Evolutionary conservation across 768 basidiomycete species (phyloP).

Genomic region (Hypholoma fasciculare): DNA sequence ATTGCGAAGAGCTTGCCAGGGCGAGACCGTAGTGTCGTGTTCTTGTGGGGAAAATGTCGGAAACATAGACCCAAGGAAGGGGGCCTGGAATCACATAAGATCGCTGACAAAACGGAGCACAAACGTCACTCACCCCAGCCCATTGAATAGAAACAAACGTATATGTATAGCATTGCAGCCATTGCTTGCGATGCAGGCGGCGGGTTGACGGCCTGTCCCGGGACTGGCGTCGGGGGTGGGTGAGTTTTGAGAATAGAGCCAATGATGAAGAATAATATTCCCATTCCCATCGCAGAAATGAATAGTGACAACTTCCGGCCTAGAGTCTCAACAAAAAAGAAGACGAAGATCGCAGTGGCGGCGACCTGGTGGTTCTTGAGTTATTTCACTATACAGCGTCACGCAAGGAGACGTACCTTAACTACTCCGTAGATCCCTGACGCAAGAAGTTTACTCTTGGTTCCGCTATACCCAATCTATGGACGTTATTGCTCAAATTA

Average conservation of each 20-base stretch:
- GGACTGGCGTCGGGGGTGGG: constrained; percentile 44
- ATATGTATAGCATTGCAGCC: constrained; percentile 87
- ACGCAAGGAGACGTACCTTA: not conserved
- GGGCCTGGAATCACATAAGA: constrained; percentile 29
- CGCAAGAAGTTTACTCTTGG: constrained; percentile 63
- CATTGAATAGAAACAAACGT: constrained; percentile 87
- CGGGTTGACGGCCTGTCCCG: constrained; percentile 30
- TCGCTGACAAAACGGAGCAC: constrained; percentile 17
- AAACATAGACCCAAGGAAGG: constrained; percentile 59
- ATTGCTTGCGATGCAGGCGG: constrained; percentile 71
- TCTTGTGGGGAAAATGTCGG: constrained; percentile 86
- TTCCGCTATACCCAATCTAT: constrained; percentile 67
- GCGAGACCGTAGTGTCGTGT: constrained; percentile 82
- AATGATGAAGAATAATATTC: constrained; percentile 76
- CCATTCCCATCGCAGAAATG: constrained; percentile 80
- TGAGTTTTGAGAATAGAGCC: constrained; percentile 83
- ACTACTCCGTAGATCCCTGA: constrained; percentile 61
- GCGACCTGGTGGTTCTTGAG: constrained; percentile 53
- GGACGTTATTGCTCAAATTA: not conserved
- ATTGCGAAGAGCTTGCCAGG: constrained; percentile 74
- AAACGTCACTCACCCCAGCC: constrained; percentile 62
- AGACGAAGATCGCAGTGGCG: constrained; percentile 65
- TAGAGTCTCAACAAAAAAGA: constrained; percentile 64
- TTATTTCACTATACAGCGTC: not conserved
- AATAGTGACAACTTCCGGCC: constrained; percentile 73